Evolutionary conservation across 139 green algal genomes (phyloP).

Genomic region (Tetratostichococcus sp.): DNA sequence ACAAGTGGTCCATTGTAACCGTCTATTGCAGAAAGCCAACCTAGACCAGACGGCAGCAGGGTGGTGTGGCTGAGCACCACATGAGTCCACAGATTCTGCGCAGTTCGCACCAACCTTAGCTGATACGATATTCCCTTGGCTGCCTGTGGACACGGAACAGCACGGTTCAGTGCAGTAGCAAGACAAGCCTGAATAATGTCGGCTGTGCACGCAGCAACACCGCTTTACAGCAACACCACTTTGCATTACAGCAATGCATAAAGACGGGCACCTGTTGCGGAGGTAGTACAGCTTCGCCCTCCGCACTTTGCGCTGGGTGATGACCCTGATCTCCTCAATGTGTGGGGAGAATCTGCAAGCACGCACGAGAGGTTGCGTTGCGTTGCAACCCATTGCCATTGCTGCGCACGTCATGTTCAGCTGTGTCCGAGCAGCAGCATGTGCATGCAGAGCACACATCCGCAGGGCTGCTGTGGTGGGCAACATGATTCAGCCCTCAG

Average conservation of each 20-base stretch:
- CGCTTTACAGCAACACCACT: too few relatives aligned
- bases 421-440: too few relatives aligned
- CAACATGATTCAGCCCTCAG: too few relatives aligned
- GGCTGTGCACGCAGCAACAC: too few relatives aligned
- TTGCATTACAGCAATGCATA: too few relatives aligned
- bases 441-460: not conserved
- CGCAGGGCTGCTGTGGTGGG: not conserved
- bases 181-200: too few relatives aligned
- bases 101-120: not conserved
- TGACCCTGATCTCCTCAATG: constrained; percentile 38
- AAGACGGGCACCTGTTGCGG: constrained; percentile 3
- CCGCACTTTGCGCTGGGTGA: constrained; percentile 23
- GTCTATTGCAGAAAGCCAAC: too few relatives aligned
- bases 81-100: too few relatives aligned
- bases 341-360: constrained; percentile 47
- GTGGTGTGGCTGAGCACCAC: too few relatives aligned
- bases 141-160: not conserved
- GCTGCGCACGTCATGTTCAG: not conserved
- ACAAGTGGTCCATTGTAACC: too few relatives aligned
- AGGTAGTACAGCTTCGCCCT: constrained; percentile 63
- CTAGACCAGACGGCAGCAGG: too few relatives aligned
- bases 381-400: not conserved
- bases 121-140: constrained; percentile 32
- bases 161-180: too few relatives aligned
- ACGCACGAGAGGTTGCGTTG: not conserved